Evolutionary conservation across 2,329 filamentous ascomycete species (phyloP), one percentile per base, ranked within the genome.

Genomic region (Diplodia scrobiculata): DNA sequence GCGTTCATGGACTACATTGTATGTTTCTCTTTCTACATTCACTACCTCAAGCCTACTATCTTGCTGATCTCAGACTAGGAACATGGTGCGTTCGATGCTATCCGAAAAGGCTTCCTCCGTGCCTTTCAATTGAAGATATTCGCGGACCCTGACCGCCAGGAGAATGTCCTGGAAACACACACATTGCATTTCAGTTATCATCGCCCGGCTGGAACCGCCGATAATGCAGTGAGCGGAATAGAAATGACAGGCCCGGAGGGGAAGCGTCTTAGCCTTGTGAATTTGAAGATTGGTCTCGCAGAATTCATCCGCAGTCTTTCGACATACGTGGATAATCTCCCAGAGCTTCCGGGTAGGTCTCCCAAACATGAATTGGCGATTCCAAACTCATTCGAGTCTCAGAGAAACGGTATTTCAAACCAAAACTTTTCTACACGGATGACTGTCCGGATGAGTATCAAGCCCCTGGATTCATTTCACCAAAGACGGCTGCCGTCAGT

Each of bases 1-100:
- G 71, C 69, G 64, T 75, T 84, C 25, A 73, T 84, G 4, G 76
- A 82, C 68, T 78, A 81, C 71, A 75, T 84, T 68, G 83, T 84
- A 72, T 5, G 59, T 19, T 17, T 5, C 13, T n/a, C 32, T 2
- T 41, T 5, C 17, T 17, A 25, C 9, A 5, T 54, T 54, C 32
- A 55, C 27, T 34, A 45, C 7, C 7, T 19, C 41, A 19, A n/a
- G 9, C 48, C 11, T 32, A 64, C 71, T 78, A 58, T 79, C 11
- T 51, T n/a, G 45, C 59, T 63, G 4, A 63, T 32, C 70, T n/a
- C 5, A 9, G 32, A 7, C n/a, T 63, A 84, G 82, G 82, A 84
- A 71, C 72, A 76, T 27, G 82, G 80, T 7, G 79, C 80, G 2
- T 84, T 83, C 68, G 76, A 80, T 19, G 81, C 81, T 5, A 69